Evolutionary conservation across 139 green algal species (phyloP), one percentile per base, ranked within the genome.

Genomic region (Deuterostichococcus epilithicus): DNA sequence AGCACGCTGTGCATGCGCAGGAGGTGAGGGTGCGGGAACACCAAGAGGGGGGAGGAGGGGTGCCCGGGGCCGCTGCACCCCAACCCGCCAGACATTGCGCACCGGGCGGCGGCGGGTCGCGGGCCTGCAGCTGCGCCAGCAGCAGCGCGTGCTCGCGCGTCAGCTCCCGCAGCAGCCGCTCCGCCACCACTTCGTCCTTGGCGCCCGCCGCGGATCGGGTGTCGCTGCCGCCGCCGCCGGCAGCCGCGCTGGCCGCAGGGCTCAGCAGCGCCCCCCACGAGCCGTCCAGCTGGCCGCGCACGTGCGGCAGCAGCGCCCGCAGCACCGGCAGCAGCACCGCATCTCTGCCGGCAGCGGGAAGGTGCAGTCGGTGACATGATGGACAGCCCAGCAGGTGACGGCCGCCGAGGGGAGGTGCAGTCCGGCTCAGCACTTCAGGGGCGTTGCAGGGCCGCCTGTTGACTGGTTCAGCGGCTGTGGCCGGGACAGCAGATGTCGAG

Each of bases 121-220:
- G 52, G 13, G 70, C 71, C 22, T 65, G 63, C 25, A 89, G 59
- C 35, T 79, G 67, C 18, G 39, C 59, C 0, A 94, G 83, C 70
- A 95, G 81, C 0, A 28, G 30, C 26, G 88, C 71, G 73, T 90
- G 82, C 81, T 97, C 91, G 25, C 87, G 82, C 0, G 85, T 93
- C 0, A 94, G 75, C 70, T 95, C 89, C 1, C 88, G 81, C 37
- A 94, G 68, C 42, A 93, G 35, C 28, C 84, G 81, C 66, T 94
- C 89, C 3, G 59, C 65, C 2, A 93, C 81, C 8, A 63, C 72
- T 66, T 93, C 89, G n/a, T 89, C 86, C 15, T 85, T 83, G 32
- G 87, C 82, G 20, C 76, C 77, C 13, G 52, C 67, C 2, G 75
- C 74, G 20, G 72, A 22, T 84, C 76, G 20, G 36, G 39, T 35